Evolutionary conservation across 1,139 yeast species (phyloP).

Genomic region (Sugiyamaella pinicola): DNA sequence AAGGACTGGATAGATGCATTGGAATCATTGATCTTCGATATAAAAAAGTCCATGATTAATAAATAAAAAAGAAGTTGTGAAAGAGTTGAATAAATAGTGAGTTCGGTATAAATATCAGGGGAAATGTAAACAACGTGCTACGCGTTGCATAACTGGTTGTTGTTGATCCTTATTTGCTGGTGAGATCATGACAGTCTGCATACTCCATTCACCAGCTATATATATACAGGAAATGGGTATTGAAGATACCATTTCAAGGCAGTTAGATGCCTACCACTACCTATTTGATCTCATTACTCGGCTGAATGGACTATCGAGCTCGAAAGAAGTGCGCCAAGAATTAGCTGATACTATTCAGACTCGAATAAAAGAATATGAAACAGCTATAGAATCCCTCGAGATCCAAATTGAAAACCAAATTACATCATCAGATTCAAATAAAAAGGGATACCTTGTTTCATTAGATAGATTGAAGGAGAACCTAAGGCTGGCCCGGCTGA

Average conservation of each 20-base stretch:
- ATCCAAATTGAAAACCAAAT: conserved; percentile 28
- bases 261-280: conserved; percentile 29
- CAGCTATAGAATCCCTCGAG: conserved; percentile 31
- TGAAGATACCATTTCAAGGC: conserved; percentile 24
- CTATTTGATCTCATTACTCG: conserved; percentile 32
- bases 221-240: conserved; percentile 16
- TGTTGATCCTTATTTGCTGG: not conserved
- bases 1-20: conserved; percentile 43
- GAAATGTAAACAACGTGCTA: no score
- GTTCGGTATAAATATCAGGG: not conserved
- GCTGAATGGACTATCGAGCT: conserved; percentile 28
- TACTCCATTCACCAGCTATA: conserved; percentile 1
- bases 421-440: conserved; percentile 19
- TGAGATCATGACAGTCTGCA: no score
- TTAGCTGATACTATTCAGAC: conserved; percentile 37
- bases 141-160: not conserved
- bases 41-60: conserved; percentile 31
- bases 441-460: conserved; percentile 26
- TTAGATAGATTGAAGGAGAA: conserved; percentile 37
- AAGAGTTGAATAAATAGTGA: not conserved
- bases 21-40: conserved; percentile 34
- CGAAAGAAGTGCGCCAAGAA: conserved; percentile 33
- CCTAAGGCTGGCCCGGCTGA: conserved; percentile 29
- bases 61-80: not conserved
- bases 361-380: conserved; percentile 36